These are phyloP conservation scores for Gossypium arboreum DNA, from an alignment of 345 rosid genomes.

Conservation along the genomic window DNA sequence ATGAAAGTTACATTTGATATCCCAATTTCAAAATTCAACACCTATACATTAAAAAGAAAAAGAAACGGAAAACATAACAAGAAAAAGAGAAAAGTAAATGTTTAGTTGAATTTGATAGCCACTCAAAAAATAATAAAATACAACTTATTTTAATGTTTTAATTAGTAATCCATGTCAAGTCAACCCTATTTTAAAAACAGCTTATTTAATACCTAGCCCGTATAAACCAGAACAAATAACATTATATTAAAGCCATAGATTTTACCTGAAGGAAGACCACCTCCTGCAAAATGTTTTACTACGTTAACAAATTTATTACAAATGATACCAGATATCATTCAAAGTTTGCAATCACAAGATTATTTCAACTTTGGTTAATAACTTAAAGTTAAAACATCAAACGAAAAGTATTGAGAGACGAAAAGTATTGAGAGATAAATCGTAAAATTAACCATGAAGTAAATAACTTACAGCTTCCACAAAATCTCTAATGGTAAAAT, in stretches of 20 bases:
- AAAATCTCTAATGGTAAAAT: constrained; percentile 61
- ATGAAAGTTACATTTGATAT: constrained; percentile 43
- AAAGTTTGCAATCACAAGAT: neutral
- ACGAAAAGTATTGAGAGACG: neutral
- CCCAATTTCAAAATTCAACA: constrained; percentile 62
- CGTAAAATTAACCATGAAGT: neutral
- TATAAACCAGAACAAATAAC: neutral
- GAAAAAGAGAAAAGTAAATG: constrained; percentile 12
- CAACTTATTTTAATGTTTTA: too few species aligned
- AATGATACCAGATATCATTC: neutral
- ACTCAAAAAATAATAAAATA: too few species aligned
- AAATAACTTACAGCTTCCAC: constrained; percentile 60
- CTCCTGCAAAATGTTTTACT: constrained; percentile 40
- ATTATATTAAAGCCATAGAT: constrained; percentile 3
- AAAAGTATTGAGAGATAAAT: neutral
- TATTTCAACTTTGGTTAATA: neutral
- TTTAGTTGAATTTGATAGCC: neutral
- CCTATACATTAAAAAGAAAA: constrained; percentile 28
- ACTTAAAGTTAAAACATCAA: neutral
- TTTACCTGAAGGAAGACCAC: constrained; percentile 62
- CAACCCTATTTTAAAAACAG: too few species aligned
- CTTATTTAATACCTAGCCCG: too few species aligned
- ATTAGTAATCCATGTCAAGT: too few species aligned
- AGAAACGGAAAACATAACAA: neutral
- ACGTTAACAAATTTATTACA: neutral